These are phyloP conservation scores for Pelargonium cotyledonis DNA, from an alignment of 441 rosid species.

Conservation along the genomic window DNA sequence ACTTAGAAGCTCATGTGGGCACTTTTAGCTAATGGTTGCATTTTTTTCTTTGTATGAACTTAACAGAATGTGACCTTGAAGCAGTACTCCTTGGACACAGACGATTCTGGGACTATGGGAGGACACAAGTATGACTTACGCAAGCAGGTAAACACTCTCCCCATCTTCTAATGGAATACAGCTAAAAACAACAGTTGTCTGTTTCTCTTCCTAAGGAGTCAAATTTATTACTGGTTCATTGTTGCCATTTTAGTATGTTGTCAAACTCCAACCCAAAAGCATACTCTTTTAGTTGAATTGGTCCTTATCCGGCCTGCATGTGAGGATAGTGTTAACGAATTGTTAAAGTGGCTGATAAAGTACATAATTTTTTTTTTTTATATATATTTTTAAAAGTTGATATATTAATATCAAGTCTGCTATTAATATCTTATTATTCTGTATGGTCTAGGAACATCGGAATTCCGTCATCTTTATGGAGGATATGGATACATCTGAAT, in stretches of 20 bases:
- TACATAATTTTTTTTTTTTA: too few species aligned
- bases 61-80: constrained; percentile 46
- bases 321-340: too few species aligned
- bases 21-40: not conserved
- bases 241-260: not conserved
- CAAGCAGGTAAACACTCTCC: constrained; percentile 37
- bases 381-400: too few species aligned
- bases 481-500: constrained; percentile 90
- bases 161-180: not conserved
- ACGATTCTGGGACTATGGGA: constrained; percentile 25
- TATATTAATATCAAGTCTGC: too few species aligned
- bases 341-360: too few species aligned
- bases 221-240: not conserved
- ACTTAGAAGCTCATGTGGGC: constrained; percentile 5
- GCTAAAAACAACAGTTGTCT: not conserved
- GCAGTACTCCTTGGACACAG: constrained; percentile 26
- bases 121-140: constrained; percentile 45
- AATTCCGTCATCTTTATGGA: constrained; percentile 46
- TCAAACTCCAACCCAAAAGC: too few species aligned
- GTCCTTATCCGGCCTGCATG: too few species aligned
- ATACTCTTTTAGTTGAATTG: too few species aligned
- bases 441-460: constrained; percentile 36
- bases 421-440: not conserved
- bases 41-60: not conserved
- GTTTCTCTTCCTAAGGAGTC: not conserved